A percentile compares a stretch with the other conserved stretches of the same genome.
phyloP scores from a whole-genome alignment of 352 stramenopile species.

The Phytophthora pini region DNA sequence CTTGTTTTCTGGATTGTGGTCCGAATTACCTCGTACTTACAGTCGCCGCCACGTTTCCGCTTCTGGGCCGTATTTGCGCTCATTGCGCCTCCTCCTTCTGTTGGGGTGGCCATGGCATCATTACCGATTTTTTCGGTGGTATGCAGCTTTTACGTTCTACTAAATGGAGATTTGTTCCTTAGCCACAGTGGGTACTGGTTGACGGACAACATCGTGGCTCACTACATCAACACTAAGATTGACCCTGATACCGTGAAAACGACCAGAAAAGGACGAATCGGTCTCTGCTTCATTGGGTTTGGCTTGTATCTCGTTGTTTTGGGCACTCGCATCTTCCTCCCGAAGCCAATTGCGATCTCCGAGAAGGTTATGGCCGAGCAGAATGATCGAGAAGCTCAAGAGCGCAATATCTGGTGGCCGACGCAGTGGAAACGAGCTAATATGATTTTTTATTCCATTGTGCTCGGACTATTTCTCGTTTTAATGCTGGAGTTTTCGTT shows the following conservation, averaged over 20 bases:
- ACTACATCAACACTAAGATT: slow-evolving; percentile 90
- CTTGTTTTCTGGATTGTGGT: slow-evolving; percentile 93
- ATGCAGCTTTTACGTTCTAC: slow-evolving; percentile 66
- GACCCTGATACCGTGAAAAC: slow-evolving; percentile 69
- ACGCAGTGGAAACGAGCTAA: slow-evolving; percentile 96
- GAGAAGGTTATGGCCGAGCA: slow-evolving; percentile 91
- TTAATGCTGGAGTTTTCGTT: slow-evolving; percentile 97
- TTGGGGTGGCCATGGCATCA: slow-evolving; percentile 91
- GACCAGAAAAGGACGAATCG: slow-evolving; percentile 90
- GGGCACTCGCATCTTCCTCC: slow-evolving; percentile 92
- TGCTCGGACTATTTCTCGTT: slow-evolving; percentile 93
- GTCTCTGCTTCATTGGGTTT: slow-evolving; percentile 94
- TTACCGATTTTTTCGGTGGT: slow-evolving; percentile 85
- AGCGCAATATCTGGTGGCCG: slow-evolving; percentile 88
- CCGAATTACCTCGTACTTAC: slow-evolving; percentile 90
- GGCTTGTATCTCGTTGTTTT: slow-evolving; percentile 88
- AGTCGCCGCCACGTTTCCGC: slow-evolving; percentile 91
- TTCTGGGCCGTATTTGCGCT: slow-evolving; percentile 94
- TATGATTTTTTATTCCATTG: slow-evolving; percentile 94
- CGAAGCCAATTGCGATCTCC: slow-evolving; percentile 89
- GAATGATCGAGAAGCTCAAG: slow-evolving; percentile 64
- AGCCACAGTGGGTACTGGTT: slow-evolving; percentile 71
- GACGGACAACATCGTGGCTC: slow-evolving; percentile 75
- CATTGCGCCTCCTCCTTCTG: slow-evolving; percentile 87
- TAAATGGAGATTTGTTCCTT: slow-evolving; percentile 68